Evolutionary conservation across 345 rosid genomes (phyloP).

Genomic region (Acer negundo): DNA sequence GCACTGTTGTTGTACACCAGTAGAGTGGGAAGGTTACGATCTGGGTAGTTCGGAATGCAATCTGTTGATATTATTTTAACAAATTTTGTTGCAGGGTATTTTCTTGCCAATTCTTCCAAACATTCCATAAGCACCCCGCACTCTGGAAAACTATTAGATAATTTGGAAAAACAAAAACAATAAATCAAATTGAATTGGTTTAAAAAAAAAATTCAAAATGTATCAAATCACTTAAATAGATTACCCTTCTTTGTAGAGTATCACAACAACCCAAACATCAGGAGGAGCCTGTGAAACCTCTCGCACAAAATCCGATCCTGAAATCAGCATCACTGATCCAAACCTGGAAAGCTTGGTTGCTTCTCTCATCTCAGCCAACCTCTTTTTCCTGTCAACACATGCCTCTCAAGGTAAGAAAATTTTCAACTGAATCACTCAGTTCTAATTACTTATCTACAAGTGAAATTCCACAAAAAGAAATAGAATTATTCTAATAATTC

Average conservation of each 20-base stretch:
- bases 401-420: neutral
- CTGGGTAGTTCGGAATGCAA: conserved; percentile 95
- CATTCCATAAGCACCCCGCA: conserved; percentile 78
- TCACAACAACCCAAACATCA: conserved; percentile 92
- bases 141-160: conserved; percentile 53
- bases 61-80: conserved; percentile 95
- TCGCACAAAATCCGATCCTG: conserved; percentile 84
- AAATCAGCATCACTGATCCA: conserved; percentile 86
- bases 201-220: neutral
- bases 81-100: conserved; percentile 91
- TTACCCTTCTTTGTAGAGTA: conserved; percentile 96
- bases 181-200: conserved; percentile 10
- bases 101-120: conserved; percentile 77
- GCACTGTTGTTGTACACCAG: conserved; percentile 88
- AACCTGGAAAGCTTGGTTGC: conserved; percentile 58
- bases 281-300: conserved; percentile 93
- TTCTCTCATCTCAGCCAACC: conserved; percentile 82
- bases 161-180: neutral
- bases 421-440: neutral
- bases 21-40: conserved; percentile 83
- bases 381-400: conserved; percentile 73
- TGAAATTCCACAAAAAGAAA: neutral
- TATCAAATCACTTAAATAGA: neutral
- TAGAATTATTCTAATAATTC: neutral
- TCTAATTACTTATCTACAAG: neutral